Evolutionary conservation across 2,329 filamentous ascomycete species (phyloP).

Genomic region (Leptographium radiaticola): DNA sequence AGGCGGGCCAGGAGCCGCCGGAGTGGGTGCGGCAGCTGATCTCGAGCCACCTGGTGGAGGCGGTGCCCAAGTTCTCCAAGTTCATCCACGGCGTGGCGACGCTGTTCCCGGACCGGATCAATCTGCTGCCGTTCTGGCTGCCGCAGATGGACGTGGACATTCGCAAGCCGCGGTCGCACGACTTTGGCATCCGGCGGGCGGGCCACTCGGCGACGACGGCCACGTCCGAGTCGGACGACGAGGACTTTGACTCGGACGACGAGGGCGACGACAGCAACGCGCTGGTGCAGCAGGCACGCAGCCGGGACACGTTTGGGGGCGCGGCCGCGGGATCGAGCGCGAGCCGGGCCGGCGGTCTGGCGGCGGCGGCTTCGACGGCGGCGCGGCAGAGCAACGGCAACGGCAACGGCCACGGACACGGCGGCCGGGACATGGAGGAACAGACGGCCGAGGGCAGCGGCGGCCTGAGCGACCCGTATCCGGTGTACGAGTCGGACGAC

Average conservation of each 20-base stretch:
- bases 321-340: not conserved
- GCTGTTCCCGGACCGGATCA: constrained; percentile 74
- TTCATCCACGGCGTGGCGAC: constrained; percentile 93
- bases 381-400: constrained; percentile 15
- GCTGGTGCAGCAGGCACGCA: constrained; percentile 24
- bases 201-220: constrained; percentile 65
- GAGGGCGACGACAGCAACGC: constrained; percentile 44
- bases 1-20: constrained; percentile 85
- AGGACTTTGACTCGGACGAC: constrained; percentile 48
- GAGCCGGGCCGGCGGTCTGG: constrained; percentile 6
- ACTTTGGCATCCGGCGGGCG: constrained; percentile 80
- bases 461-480: constrained; percentile 55
- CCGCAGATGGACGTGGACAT: constrained; percentile 98
- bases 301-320: constrained; percentile 3
- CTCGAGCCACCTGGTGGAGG: constrained; percentile 87
- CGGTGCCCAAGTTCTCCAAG: constrained; percentile 98
- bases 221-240: constrained; percentile 59
- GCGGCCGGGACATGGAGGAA: constrained; percentile 54
- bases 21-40: constrained; percentile 94
- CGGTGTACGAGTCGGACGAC: constrained; percentile 82
- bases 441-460: constrained; percentile 46
- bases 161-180: constrained; percentile 75
- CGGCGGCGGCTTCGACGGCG: not conserved
- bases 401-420: not conserved
- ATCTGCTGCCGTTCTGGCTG: constrained; percentile 92